phyloP scores from a whole-genome alignment of 768 basidiomycete genomes.

The Pulveroboletus sp. region DNA sequence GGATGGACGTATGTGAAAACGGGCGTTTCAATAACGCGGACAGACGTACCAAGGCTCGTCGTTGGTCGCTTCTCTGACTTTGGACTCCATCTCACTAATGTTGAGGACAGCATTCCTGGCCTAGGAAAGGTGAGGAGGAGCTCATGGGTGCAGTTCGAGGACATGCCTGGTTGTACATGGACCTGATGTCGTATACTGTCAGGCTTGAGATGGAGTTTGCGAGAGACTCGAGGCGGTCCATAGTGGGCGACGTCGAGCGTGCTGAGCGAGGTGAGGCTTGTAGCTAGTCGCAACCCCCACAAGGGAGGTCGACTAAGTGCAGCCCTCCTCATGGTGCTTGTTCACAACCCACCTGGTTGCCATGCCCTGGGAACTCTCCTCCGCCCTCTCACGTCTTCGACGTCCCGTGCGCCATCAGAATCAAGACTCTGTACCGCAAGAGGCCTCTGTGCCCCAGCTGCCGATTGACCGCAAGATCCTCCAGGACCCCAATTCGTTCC shows the following conservation, averaged over 20 bases:
- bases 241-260: constrained; percentile 33
- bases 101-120: constrained; percentile 97
- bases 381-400: constrained; percentile 34
- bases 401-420: constrained; percentile 22
- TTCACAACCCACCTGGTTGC: constrained; percentile 1
- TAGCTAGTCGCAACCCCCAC: constrained; percentile 20
- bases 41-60: constrained; percentile 93
- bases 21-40: not conserved
- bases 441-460: not conserved
- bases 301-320: constrained; percentile 19
- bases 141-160: not conserved
- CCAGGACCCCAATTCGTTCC: constrained; percentile 28
- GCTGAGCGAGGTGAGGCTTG: not conserved
- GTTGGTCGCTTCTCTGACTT: constrained; percentile 94
- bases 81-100: constrained; percentile 94
- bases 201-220: constrained; percentile 74
- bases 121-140: constrained; percentile 36
- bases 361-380: constrained; percentile 28
- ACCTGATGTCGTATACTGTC: constrained; percentile 90
- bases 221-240: constrained; percentile 80
- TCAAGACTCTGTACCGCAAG: constrained; percentile 2
- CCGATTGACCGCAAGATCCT: constrained; percentile 28
- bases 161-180: constrained; percentile 86
- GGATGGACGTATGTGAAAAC: constrained; percentile 7
- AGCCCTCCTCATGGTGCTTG: not conserved